Conservation (phyloP, 805 yeast species). For the Myxozyma monticola region DNA sequence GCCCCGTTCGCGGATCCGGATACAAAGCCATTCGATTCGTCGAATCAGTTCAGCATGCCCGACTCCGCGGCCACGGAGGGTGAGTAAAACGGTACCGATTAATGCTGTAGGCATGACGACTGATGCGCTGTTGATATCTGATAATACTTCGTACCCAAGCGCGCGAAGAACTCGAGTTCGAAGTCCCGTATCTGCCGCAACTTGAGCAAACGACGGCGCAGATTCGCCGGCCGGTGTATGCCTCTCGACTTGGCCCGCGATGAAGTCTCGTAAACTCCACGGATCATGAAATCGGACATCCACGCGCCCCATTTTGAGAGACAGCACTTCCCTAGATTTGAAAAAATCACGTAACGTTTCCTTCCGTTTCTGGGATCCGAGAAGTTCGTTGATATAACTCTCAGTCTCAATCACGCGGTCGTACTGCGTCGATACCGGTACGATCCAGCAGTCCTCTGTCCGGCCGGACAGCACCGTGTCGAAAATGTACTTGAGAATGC, state of each 20-base stretch:
- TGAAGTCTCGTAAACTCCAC: constrained; percentile 42
- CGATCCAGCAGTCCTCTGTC: constrained; percentile 46
- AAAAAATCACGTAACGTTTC: constrained; percentile 49
- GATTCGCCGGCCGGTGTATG: constrained; percentile 3
- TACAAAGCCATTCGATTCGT: constrained; percentile 41
- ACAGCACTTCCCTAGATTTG: constrained; percentile 38
- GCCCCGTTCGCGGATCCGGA: constrained; percentile 40
- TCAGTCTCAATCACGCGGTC: constrained; percentile 59
- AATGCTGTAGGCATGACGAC: constrained; percentile 56
- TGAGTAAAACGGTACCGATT: constrained; percentile 49
- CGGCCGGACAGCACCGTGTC: constrained; percentile 49
- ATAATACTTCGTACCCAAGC: constrained; percentile 55
- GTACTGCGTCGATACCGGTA: constrained; percentile 60
- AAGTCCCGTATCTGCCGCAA: constrained; percentile 14
- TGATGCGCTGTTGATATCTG: constrained; percentile 52
- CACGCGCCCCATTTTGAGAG: constrained; percentile 43
- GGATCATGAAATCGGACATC: constrained; percentile 46
- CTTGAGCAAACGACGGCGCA: constrained; percentile 14
- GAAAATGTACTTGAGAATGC: constrained; percentile 55
- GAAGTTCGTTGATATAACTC: constrained; percentile 55
- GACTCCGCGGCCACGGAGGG: constrained; percentile 44
- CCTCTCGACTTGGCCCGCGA: constrained; percentile 35
- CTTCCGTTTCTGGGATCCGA: constrained; percentile 57
- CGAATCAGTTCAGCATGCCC: constrained; percentile 39
- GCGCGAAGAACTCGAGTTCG: constrained; percentile 44